Conservation (phyloP, 2,329 filamentous ascomycete species). For the Huntiella bhutanensis region DNA sequence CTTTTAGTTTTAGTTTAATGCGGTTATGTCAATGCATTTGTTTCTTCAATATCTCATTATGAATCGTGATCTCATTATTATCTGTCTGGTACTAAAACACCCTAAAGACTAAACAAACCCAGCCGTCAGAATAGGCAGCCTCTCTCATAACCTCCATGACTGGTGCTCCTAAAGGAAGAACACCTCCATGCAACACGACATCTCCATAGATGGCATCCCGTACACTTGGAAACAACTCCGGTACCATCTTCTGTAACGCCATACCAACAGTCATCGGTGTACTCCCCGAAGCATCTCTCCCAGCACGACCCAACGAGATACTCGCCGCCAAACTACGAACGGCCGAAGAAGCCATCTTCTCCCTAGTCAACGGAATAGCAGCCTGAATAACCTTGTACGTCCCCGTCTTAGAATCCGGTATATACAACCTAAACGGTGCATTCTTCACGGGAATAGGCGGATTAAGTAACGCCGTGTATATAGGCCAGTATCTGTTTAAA, state of each 20-base stretch:
- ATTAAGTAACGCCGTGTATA: constrained; percentile 62
- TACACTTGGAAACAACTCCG: constrained; percentile 69
- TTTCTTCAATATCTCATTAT: not conserved
- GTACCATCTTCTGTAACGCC: constrained; percentile 56
- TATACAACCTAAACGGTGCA: constrained; percentile 75
- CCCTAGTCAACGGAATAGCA: constrained; percentile 35
- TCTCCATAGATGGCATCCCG: constrained; percentile 69
- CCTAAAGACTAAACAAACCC: constrained; percentile 61
- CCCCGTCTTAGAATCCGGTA: constrained; percentile 33
- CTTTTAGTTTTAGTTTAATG: not conserved
- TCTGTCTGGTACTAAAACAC: constrained; percentile 1
- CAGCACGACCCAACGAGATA: too few relatives aligned
- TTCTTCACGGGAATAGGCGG: constrained; percentile 57
- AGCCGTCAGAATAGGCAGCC: constrained; percentile 80
- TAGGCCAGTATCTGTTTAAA: constrained; percentile 48
- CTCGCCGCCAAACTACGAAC: too few relatives aligned
- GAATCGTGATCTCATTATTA: not conserved
- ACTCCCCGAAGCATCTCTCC: too few relatives aligned
- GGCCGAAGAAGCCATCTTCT: constrained; percentile 19
- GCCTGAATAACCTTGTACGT: constrained; percentile 59
- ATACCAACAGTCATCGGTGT: constrained; percentile 40
- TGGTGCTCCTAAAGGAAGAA: constrained; percentile 60
- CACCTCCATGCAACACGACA: constrained; percentile 68
- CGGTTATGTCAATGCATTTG: not conserved
- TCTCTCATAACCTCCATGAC: constrained; percentile 69